Evolutionary conservation across 805 yeast genomes (phyloP).

Genomic region (Dipodascus geniculatus): DNA sequence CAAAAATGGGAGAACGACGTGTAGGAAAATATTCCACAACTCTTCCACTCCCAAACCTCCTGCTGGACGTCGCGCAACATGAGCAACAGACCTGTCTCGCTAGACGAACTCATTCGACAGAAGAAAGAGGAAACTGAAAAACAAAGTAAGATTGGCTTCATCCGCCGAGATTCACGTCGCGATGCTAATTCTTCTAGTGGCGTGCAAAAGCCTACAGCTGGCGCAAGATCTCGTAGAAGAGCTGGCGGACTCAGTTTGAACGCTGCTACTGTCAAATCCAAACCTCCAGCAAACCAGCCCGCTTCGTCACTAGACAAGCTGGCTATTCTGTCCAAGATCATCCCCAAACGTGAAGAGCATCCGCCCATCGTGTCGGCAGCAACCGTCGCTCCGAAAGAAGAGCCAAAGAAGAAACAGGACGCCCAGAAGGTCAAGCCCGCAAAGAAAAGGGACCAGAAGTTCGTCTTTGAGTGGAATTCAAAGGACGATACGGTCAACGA

Average conservation of each 20-base stretch:
- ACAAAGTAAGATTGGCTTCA: constrained; percentile 30
- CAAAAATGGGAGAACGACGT: not conserved
- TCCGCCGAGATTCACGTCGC: constrained; percentile 35
- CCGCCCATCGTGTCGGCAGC: not conserved
- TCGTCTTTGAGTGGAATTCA: constrained; percentile 58
- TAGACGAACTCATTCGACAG: constrained; percentile 21
- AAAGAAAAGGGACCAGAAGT: constrained; percentile 24
- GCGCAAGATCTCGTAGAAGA: constrained; percentile 5
- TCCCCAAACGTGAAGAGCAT: not conserved
- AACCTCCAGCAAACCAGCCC: not conserved
- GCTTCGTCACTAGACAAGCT: not conserved
- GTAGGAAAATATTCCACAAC: too few relatives aligned
- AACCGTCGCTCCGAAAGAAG: constrained; percentile 4
- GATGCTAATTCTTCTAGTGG: constrained; percentile 22
- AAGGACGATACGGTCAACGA: constrained; percentile 51
- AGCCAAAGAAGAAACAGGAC: constrained; percentile 6
- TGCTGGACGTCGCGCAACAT: too few relatives aligned
- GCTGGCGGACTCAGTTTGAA: constrained; percentile 5
- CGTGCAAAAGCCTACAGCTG: constrained; percentile 13
- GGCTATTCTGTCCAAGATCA: not conserved
- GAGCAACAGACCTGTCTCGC: constrained; percentile 22
- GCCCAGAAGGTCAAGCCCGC: constrained; percentile 3
- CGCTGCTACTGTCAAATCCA: not conserved
- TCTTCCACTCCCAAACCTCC: too few relatives aligned
- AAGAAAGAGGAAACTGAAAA: constrained; percentile 14